Evolutionary conservation across 768 basidiomycete species (phyloP).

Genomic region (Termitomyces sp.): DNA sequence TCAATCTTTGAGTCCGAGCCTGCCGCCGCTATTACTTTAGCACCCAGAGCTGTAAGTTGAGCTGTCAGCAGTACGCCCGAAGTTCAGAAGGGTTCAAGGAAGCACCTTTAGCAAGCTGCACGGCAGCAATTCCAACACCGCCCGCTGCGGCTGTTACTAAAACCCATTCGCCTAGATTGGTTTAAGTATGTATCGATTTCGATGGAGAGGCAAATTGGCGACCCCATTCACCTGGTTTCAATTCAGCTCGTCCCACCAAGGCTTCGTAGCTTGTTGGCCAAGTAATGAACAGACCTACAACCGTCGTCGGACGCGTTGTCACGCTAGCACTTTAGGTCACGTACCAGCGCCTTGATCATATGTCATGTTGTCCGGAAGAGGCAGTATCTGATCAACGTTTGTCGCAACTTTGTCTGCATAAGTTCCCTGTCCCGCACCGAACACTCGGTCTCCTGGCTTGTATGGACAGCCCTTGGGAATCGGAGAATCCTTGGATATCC

Average conservation of each 20-base stretch:
- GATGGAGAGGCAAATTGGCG: neutral
- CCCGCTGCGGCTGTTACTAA: slow-evolving; percentile 96
- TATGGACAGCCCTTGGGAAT: slow-evolving; percentile 79
- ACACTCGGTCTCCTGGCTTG: slow-evolving; percentile 83
- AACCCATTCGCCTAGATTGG: slow-evolving; percentile 76
- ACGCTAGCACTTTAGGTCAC: slow-evolving; percentile 17
- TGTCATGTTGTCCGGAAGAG: slow-evolving; percentile 72
- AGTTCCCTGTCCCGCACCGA: slow-evolving; percentile 77
- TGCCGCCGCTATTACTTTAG: slow-evolving; percentile 93
- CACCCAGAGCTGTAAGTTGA: slow-evolving; percentile 66
- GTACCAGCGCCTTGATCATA: slow-evolving; percentile 85
- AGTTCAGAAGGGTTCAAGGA: neutral
- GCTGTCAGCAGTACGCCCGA: neutral
- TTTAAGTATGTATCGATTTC: neutral
- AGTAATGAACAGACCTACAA: slow-evolving; percentile 73
- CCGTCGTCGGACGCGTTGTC: neutral
- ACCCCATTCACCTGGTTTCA: slow-evolving; percentile 62
- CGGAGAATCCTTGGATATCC: slow-evolving; percentile 64
- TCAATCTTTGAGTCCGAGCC: slow-evolving; percentile 78
- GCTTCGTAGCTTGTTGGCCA: slow-evolving; percentile 95
- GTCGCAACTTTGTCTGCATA: slow-evolving; percentile 76
- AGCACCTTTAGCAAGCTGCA: slow-evolving; percentile 93
- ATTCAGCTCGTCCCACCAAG: slow-evolving; percentile 77
- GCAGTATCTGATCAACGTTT: slow-evolving; percentile 48
- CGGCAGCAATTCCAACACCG: slow-evolving; percentile 89